Evolutionary conservation across 2,329 filamentous ascomycete genomes (phyloP).

Genomic region (Alternaria sp.): DNA sequence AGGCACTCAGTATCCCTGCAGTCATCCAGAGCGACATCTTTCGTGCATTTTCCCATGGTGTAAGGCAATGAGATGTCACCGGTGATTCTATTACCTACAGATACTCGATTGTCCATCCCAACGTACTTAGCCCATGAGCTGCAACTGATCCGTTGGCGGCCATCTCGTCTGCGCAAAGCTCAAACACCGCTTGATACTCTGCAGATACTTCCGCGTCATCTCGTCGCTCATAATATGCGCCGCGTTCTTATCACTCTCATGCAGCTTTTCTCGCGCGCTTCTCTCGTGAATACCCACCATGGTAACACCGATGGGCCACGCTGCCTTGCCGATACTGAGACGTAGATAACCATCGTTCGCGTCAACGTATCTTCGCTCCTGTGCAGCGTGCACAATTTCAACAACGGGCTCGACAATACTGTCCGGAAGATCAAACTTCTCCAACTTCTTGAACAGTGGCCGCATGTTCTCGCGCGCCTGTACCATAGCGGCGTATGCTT

Average conservation of each 20-base stretch:
- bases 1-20: too few relatives aligned
- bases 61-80: background rate
- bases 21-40: too few relatives aligned
- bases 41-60: too few relatives aligned
- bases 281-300: slow-evolving; percentile 99
- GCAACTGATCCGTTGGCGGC: slow-evolving; percentile 89
- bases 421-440: slow-evolving; percentile 79
- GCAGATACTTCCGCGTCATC: slow-evolving; percentile 90
- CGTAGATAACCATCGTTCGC: slow-evolving; percentile 94
- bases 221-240: slow-evolving; percentile 98
- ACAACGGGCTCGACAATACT: slow-evolving; percentile 81
- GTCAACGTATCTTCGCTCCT: slow-evolving; percentile 90
- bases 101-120: background rate
- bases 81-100: background rate
- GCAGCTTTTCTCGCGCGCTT: slow-evolving; percentile 91
- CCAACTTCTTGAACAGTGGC: slow-evolving; percentile 88
- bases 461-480: slow-evolving; percentile 87
- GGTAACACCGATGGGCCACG: slow-evolving; percentile 98
- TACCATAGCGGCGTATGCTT: slow-evolving; percentile 82
- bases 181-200: slow-evolving; percentile 96
- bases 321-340: slow-evolving; percentile 92
- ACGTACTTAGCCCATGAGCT: slow-evolving; percentile 80
- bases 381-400: slow-evolving; percentile 89
- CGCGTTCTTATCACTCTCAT: slow-evolving; percentile 75
- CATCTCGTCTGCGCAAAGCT: slow-evolving; percentile 97